phyloP scores from a whole-genome alignment of 768 basidiomycete species.

The Collybia sp. region DNA sequence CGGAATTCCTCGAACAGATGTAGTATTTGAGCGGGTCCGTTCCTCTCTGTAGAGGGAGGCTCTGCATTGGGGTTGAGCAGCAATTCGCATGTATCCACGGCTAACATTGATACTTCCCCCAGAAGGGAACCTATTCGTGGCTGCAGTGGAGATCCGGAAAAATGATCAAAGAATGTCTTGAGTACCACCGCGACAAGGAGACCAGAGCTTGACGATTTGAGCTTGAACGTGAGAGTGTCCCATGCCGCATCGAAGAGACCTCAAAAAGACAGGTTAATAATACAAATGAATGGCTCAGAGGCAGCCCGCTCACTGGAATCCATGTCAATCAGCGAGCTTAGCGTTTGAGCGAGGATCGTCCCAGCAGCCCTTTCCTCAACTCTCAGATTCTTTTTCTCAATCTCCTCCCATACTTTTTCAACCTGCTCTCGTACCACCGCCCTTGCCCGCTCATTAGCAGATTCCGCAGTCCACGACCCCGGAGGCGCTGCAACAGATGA shows the following conservation, averaged over 20 bases:
- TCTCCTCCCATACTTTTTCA: slow-evolving; percentile 41
- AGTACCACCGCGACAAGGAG: slow-evolving; percentile 40
- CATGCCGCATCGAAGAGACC: slow-evolving; percentile 50
- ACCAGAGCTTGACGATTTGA: slow-evolving; percentile 20
- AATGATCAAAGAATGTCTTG: slow-evolving; percentile 36
- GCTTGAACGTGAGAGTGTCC: slow-evolving; percentile 28
- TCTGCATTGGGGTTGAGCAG: too few species aligned
- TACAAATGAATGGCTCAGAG: background rate
- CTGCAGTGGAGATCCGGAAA: slow-evolving; percentile 8
- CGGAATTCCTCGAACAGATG: slow-evolving; percentile 50
- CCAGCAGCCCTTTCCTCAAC: slow-evolving; percentile 41
- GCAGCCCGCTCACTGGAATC: slow-evolving; percentile 15
- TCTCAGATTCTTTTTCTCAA: slow-evolving; percentile 38
- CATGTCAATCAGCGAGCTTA: slow-evolving; percentile 27
- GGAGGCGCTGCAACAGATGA: too few species aligned
- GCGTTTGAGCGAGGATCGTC: slow-evolving; percentile 35
- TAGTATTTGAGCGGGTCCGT: slow-evolving; percentile 9
- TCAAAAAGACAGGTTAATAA: slow-evolving; percentile 9
- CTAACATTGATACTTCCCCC: slow-evolving; percentile 11
- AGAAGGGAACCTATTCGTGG: too few species aligned
- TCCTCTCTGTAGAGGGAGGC: too few species aligned
- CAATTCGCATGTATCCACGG: too few species aligned
- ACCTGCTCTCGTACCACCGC: slow-evolving; percentile 42
- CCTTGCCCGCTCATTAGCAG: slow-evolving; percentile 5
- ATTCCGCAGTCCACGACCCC: background rate